Evolutionary conservation across 257 asterid genomes (phyloP), one percentile per base, ranked within the genome.

Genomic region (Knoxia roxburghii): DNA sequence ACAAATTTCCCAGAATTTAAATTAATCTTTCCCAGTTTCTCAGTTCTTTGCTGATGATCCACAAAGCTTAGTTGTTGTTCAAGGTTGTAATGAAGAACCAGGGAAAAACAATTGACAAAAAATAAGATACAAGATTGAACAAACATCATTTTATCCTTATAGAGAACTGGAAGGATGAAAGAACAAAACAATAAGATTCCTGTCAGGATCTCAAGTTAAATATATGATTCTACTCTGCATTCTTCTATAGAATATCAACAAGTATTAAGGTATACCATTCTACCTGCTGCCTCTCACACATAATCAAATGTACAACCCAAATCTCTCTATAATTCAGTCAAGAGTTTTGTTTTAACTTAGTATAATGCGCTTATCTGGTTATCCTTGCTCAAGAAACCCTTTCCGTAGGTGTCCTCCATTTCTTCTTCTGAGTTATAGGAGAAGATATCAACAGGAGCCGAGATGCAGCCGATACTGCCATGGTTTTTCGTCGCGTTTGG

Each of bases 361-460:
- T 61, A 59, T 61, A 60, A 40, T 24, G 54, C 56, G 70, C 63
- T 37, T 41, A 72, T 35, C 69, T 64, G 61, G 54, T 24, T 73
- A 18, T 76, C 84, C 72, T 72, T 80, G 12, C 72, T 73, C 62
- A 83, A 76, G 68, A 76, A 77, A 26, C 79, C 72, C 78, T 65
- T 72, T 18, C 80, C 85, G 12, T 69, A 64, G 5, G 70, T 64
- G 51, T 68, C 77, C 14, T 79, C 89, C 74, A 68, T 76, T 33
- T 50, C 82, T 72, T 81, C 86, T 33, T 79, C 87, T 0, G 87
- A 77, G 63, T 90, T 79, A 49, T 75, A 79, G 20, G 96, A 84
- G 73, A 71, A 90, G 49, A 94, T 78, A 79, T 94, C 99, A 12
- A 83, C 74, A 1, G 99, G 99, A 11, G 99, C 76, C 26, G 78